A percentile compares a stretch with the other conserved stretches of the same genome.
Conservation (phyloP, 2,329 filamentous ascomycete species). For the Cladosporium sphaerospermum region DNA sequence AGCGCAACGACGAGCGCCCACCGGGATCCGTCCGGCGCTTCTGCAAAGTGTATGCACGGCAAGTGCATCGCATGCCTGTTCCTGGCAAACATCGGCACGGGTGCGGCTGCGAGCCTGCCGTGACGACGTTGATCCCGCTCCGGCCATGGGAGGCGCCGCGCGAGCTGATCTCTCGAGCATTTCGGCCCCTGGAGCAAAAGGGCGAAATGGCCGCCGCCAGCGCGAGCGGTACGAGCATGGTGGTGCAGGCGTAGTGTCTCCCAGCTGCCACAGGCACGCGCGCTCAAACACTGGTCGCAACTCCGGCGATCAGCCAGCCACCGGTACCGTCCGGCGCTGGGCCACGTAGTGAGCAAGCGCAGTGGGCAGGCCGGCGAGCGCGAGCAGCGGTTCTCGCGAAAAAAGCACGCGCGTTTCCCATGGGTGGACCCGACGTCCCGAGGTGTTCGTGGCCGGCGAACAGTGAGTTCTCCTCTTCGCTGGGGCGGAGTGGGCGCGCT, state of each 20-base stretch:
- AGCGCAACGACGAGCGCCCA: not conserved
- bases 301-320: conserved; percentile 2
- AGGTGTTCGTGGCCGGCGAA: too few relatives aligned
- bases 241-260: not conserved
- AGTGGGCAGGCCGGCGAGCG: too few relatives aligned
- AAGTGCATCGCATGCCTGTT: conserved; percentile 2
- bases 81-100: conserved; percentile 6
- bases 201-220: too few relatives aligned
- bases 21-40: conserved; percentile 10
- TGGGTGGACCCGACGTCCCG: too few relatives aligned
- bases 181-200: not conserved
- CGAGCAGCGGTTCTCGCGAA: too few relatives aligned
- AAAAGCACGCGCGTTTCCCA: too few relatives aligned
- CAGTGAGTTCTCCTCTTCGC: too few relatives aligned
- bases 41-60: not conserved
- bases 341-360: too few relatives aligned
- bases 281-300: not conserved
- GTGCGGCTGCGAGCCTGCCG: not conserved
- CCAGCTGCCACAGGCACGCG: not conserved
- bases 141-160: not conserved
- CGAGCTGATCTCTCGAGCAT: not conserved
- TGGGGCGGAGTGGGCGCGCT: too few relatives aligned
- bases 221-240: not conserved
- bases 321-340: not conserved
- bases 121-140: not conserved